Conservation (phyloP, 2,329 filamentous ascomycete genomes). For the Teratosphaeria pseudoeucalypti region DNA sequence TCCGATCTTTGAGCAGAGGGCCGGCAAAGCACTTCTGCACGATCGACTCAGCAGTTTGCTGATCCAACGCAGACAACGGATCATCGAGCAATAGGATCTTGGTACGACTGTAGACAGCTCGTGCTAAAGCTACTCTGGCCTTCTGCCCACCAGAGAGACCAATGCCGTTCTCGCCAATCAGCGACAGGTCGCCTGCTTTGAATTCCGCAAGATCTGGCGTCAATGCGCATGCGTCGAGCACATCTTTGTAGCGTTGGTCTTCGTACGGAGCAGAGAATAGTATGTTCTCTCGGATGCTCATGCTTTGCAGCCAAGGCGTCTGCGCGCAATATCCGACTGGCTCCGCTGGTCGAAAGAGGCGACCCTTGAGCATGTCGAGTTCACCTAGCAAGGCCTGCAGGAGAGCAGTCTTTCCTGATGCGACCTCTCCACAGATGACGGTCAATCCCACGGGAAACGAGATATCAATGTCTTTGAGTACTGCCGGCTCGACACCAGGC, state of each 20-base stretch:
- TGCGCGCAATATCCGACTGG: slow-evolving; percentile 56
- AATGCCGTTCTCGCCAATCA: slow-evolving; percentile 38
- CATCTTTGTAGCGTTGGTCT: slow-evolving; percentile 55
- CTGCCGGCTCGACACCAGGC: slow-evolving; percentile 54
- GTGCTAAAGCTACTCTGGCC: slow-evolving; percentile 38
- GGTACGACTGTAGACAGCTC: slow-evolving; percentile 36
- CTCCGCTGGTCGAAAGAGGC: slow-evolving; percentile 43
- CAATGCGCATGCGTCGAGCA: slow-evolving; percentile 55
- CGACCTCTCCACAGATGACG: slow-evolving; percentile 54
- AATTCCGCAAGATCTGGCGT: slow-evolving; percentile 52
- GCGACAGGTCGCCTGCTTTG: slow-evolving; percentile 51
- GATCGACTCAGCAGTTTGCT: slow-evolving; percentile 54
- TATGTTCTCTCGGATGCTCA: slow-evolving; percentile 60
- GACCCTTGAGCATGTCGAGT: slow-evolving; percentile 43
- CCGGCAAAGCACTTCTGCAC: slow-evolving; percentile 48
- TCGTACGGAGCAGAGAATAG: slow-evolving; percentile 58
- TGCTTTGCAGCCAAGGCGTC: slow-evolving; percentile 58
- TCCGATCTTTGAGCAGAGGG: slow-evolving; percentile 43
- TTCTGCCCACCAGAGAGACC: slow-evolving; percentile 39
- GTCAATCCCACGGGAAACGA: slow-evolving; percentile 48
- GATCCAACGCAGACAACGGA: slow-evolving; percentile 39
- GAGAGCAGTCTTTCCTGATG: slow-evolving; percentile 52
- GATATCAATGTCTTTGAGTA: slow-evolving; percentile 45
- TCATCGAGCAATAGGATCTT: slow-evolving; percentile 39
- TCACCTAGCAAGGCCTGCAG: slow-evolving; percentile 51